phyloP scores from a whole-genome alignment of 2,329 filamentous ascomycete species.

The Hypoxylon sp. region DNA sequence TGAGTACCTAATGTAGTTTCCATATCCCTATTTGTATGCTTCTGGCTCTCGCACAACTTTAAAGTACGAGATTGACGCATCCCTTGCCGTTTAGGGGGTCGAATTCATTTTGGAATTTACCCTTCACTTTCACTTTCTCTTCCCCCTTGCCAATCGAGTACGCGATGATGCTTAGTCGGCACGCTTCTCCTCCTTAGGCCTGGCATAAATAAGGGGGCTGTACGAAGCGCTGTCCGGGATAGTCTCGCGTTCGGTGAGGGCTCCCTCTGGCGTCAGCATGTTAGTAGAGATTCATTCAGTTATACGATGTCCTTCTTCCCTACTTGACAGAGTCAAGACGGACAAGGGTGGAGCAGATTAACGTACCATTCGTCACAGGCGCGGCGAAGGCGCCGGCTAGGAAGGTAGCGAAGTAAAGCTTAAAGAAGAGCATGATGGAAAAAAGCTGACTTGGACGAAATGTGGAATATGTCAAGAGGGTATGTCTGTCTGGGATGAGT shows the following conservation, averaged over 20 bases:
- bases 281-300: not conserved
- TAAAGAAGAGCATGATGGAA: conserved; percentile 31
- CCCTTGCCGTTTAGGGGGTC: not conserved
- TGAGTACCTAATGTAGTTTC: too few relatives aligned
- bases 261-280: not conserved
- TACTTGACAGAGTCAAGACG: not conserved
- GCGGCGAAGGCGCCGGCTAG: conserved; percentile 24
- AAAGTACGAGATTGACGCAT: too few relatives aligned
- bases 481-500: not conserved
- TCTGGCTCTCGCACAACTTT: too few relatives aligned
- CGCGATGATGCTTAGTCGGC: not conserved
- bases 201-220: not conserved
- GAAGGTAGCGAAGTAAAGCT: conserved; percentile 28
- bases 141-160: not conserved
- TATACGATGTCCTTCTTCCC: not conserved
- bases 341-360: not conserved
- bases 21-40: too few relatives aligned
- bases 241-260: not conserved
- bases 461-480: not conserved
- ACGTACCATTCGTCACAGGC: conserved; percentile 22
- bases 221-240: not conserved
- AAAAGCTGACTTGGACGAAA: not conserved
- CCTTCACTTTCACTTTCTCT: too few relatives aligned
- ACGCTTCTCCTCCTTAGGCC: not conserved
- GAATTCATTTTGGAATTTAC: too few relatives aligned